Evolutionary conservation across 2,329 filamentous ascomycete species (phyloP).

Genomic region (Microascus cirrosus): DNA sequence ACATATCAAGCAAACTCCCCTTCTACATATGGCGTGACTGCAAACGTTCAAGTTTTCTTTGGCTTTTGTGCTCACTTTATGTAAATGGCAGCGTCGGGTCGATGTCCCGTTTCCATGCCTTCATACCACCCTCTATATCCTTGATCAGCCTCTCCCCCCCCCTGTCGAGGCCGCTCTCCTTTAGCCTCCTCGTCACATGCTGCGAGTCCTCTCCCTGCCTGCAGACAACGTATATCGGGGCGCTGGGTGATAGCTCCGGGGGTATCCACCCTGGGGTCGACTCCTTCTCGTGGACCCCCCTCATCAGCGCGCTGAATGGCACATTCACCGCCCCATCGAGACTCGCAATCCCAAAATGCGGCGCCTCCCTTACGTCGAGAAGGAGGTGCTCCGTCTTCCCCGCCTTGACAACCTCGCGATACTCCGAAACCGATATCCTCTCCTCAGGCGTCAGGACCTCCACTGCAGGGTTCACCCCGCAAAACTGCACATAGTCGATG

Average conservation of each 20-base stretch:
- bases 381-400: constrained; percentile 37
- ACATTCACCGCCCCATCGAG: constrained; percentile 68
- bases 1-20: constrained; percentile 6
- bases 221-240: constrained; percentile 61
- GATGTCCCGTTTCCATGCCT: constrained; percentile 59
- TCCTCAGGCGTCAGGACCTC: constrained; percentile 50
- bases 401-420: constrained; percentile 16
- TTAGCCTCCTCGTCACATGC: constrained; percentile 52
- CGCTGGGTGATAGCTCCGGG: constrained; percentile 21
- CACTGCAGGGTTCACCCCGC: constrained; percentile 50
- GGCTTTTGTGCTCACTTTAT: constrained; percentile 13
- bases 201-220: constrained; percentile 72
- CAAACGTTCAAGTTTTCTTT: no score
- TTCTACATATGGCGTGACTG: neutral
- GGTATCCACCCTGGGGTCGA: constrained; percentile 24
- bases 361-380: constrained; percentile 74
- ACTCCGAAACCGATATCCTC: constrained; percentile 55
- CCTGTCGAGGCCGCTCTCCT: constrained; percentile 44
- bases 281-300: constrained; percentile 11
- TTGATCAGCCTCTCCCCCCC: constrained; percentile 47
- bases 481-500: constrained; percentile 80
- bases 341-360: constrained; percentile 72
- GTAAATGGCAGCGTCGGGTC: constrained; percentile 46
- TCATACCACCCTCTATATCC: constrained; percentile 62
- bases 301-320: constrained; percentile 45